Evolutionary conservation across 176 grass and related monocot species (phyloP).

Genomic region (Juncus effusus): DNA sequence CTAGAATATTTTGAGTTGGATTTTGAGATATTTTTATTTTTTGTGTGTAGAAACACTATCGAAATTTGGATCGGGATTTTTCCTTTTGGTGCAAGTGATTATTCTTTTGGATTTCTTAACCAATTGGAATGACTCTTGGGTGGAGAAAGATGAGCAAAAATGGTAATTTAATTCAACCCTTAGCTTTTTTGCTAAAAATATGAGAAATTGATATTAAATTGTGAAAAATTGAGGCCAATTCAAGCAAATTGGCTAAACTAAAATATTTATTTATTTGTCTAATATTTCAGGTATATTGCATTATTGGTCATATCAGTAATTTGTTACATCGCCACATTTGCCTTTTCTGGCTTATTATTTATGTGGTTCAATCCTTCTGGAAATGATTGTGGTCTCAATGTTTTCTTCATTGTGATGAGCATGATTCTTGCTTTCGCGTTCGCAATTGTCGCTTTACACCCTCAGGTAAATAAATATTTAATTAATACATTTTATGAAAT

Average conservation of each 20-base stretch:
- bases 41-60: constrained; percentile 71
- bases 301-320: constrained; percentile 62
- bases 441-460: constrained; percentile 77
- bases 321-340: constrained; percentile 74
- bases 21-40: background rate
- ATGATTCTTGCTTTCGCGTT: constrained; percentile 91
- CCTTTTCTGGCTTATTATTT: constrained; percentile 79
- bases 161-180: constrained; percentile 47
- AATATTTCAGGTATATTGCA: constrained; percentile 72
- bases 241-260: too few relatives aligned
- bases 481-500: background rate
- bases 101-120: constrained; percentile 87
- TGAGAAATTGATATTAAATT: too few relatives aligned
- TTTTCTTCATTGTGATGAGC: constrained; percentile 91
- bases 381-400: constrained; percentile 85
- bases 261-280: constrained; percentile 16
- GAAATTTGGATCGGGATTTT: constrained; percentile 96
- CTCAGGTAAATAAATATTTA: constrained; percentile 43
- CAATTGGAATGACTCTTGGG: constrained; percentile 95
- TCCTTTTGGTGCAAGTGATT: constrained; percentile 92
- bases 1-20: background rate
- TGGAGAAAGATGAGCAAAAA: constrained; percentile 96
- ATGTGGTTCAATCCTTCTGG: constrained; percentile 94
- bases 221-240: too few relatives aligned
- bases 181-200: background rate